These are phyloP conservation scores for Kluyveromyces marxianus DNA, from an alignment of 1,139 yeast genomes.

Conservation along the genomic window DNA sequence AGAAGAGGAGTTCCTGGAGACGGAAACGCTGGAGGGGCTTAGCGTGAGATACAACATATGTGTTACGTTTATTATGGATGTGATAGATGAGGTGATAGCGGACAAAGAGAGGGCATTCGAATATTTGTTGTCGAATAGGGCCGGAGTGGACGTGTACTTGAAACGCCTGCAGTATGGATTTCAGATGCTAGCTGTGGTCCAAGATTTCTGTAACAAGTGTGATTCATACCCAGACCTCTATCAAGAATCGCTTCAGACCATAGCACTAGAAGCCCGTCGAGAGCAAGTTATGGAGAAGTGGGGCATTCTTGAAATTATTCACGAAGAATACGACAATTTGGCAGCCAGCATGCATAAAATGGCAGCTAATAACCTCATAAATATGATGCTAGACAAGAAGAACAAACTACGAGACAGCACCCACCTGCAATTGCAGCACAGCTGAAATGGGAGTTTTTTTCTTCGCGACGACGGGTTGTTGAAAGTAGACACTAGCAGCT, in stretches of 20 bases:
- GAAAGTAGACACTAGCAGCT: background rate
- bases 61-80: background rate
- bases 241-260: background rate
- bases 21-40: background rate
- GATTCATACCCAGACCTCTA: background rate
- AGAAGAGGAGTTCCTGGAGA: background rate
- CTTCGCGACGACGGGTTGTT: background rate
- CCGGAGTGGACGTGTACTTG: background rate
- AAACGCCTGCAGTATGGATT: background rate
- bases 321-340: background rate
- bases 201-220: background rate
- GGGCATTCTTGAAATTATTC: background rate
- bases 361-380: slow-evolving; percentile 1
- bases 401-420: background rate
- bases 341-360: background rate
- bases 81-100: background rate
- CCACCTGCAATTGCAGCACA: background rate
- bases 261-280: background rate
- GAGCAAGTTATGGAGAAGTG: background rate
- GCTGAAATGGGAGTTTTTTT: background rate
- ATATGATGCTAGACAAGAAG: slow-evolving; percentile 3
- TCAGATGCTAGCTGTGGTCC: background rate
- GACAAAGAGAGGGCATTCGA: background rate
- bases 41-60: background rate
- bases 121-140: background rate